Conservation (phyloP, 1,139 yeast species). For the Sugiyamaella castrensis region DNA sequence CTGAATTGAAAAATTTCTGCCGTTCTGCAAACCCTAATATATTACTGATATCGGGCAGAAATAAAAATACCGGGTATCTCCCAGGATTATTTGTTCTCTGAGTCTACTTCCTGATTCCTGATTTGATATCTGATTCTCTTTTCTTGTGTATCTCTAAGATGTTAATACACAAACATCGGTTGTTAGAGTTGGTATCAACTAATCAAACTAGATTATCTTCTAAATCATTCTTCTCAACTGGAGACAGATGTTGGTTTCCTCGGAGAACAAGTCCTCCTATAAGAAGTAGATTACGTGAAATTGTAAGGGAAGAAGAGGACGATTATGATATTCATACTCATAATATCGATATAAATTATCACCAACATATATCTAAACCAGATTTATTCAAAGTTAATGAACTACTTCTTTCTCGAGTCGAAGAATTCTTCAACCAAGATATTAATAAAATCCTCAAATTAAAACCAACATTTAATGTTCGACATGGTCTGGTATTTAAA, state of each 20-base stretch:
- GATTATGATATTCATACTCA: slow-evolving; percentile 4
- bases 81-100: too few relatives aligned
- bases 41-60: too few relatives aligned
- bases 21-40: too few relatives aligned
- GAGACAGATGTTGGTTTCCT: neutral
- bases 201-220: neutral
- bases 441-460: slow-evolving; percentile 19
- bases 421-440: slow-evolving; percentile 18
- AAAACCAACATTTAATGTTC: slow-evolving; percentile 21
- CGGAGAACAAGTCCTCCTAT: neutral
- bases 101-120: too few relatives aligned
- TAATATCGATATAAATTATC: neutral
- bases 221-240: slow-evolving; percentile 1
- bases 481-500: slow-evolving; percentile 23
- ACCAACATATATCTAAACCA: slow-evolving; percentile 11
- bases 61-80: too few relatives aligned
- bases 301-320: slow-evolving; percentile 6
- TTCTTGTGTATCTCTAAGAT: too few relatives aligned
- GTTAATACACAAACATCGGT: too few relatives aligned
- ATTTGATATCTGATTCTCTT: too few relatives aligned
- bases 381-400: slow-evolving; percentile 12
- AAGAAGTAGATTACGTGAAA: slow-evolving; percentile 4
- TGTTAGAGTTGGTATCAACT: too few relatives aligned
- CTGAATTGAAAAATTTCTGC: too few relatives aligned
- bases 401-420: slow-evolving; percentile 15